Percentiles rank a stretch among this genome's conserved stretches.
Conservation (phyloP, 2,329 filamentous ascomycete genomes). For the Talaromyces sp. region DNA sequence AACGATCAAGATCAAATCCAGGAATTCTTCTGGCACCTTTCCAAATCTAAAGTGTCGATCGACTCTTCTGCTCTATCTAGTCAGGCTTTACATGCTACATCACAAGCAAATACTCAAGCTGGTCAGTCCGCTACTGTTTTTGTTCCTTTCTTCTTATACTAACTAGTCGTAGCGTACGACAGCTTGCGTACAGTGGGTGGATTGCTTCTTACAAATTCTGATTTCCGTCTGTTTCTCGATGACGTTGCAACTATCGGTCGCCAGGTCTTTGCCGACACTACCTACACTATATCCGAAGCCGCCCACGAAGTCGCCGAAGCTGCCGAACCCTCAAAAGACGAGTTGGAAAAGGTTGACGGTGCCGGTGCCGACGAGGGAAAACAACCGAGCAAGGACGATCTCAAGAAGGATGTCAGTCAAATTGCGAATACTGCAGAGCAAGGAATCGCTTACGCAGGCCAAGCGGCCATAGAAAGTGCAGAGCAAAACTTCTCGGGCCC, state of each 20-base stretch:
- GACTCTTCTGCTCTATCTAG: constrained; percentile 60
- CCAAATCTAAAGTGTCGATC: constrained; percentile 65
- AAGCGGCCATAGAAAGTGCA: constrained; percentile 64
- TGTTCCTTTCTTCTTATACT: neutral
- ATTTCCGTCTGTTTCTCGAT: constrained; percentile 79
- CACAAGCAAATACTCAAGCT: constrained; percentile 65
- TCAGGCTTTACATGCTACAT: constrained; percentile 58
- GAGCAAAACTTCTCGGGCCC: constrained; percentile 67
- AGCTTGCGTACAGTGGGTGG: constrained; percentile 79
- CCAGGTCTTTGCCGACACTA: constrained; percentile 82
- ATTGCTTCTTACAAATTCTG: constrained; percentile 80
- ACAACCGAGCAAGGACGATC: constrained; percentile 56
- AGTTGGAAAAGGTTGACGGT: constrained; percentile 50
- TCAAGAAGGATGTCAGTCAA: constrained; percentile 54
- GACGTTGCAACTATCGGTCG: constrained; percentile 74
- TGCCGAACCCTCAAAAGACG: constrained; percentile 62
- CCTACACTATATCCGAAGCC: constrained; percentile 69
- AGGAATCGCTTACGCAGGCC: constrained; percentile 36
- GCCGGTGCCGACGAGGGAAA: constrained; percentile 42
- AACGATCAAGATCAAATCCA: constrained; percentile 82
- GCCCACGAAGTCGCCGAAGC: constrained; percentile 69
- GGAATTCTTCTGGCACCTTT: constrained; percentile 81
- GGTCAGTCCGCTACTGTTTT: constrained; percentile 39
- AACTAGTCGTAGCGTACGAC: constrained; percentile 57
- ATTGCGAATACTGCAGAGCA: constrained; percentile 42